Evolutionary conservation across 495 filamentous ascomycete genomes (phyloP).

Genomic region (Rhypophila decipiens): DNA sequence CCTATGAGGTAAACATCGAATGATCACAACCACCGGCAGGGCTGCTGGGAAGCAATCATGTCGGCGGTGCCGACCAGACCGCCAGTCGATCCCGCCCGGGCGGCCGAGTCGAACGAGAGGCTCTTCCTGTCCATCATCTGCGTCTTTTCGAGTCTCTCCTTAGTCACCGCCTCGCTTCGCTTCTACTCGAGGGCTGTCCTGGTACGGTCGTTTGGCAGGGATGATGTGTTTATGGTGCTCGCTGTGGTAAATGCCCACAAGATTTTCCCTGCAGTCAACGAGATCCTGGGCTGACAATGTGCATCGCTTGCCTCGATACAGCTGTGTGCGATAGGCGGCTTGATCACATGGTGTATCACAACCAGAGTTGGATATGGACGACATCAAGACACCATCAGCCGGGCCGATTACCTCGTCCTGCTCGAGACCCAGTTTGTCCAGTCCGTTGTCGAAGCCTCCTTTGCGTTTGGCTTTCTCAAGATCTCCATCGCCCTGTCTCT

Average conservation of each 20-base stretch:
- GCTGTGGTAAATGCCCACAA: slow-evolving; percentile 15
- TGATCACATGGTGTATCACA: slow-evolving; percentile 14
- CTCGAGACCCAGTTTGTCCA: slow-evolving; percentile 37
- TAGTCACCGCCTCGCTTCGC: slow-evolving; percentile 17
- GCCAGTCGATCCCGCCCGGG: slow-evolving; percentile 12
- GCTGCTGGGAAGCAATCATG: no score
- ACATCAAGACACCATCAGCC: slow-evolving; percentile 25
- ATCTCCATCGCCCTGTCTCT: slow-evolving; percentile 36
- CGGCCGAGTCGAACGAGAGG: slow-evolving; percentile 15
- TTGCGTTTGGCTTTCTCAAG: slow-evolving; percentile 40
- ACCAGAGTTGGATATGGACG: slow-evolving; percentile 31
- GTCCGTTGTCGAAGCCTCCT: slow-evolving; percentile 30
- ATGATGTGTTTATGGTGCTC: slow-evolving; percentile 44
- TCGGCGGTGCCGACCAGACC: background rate
- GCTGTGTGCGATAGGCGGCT: slow-evolving; percentile 14
- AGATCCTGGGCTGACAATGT: background rate
- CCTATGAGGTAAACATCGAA: background rate
- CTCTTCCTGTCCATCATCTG: slow-evolving; percentile 14
- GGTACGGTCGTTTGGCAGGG: slow-evolving; percentile 28
- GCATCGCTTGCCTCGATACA: slow-evolving; percentile 1
- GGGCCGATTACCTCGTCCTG: slow-evolving; percentile 19
- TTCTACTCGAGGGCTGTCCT: slow-evolving; percentile 29
- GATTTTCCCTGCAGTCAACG: background rate
- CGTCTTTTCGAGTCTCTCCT: slow-evolving; percentile 12
- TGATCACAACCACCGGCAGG: no score